Percentiles rank a stretch among this genome's conserved stretches.
Evolutionary conservation across 257 asterid species (phyloP).

Genomic region (Rhazya stricta): DNA sequence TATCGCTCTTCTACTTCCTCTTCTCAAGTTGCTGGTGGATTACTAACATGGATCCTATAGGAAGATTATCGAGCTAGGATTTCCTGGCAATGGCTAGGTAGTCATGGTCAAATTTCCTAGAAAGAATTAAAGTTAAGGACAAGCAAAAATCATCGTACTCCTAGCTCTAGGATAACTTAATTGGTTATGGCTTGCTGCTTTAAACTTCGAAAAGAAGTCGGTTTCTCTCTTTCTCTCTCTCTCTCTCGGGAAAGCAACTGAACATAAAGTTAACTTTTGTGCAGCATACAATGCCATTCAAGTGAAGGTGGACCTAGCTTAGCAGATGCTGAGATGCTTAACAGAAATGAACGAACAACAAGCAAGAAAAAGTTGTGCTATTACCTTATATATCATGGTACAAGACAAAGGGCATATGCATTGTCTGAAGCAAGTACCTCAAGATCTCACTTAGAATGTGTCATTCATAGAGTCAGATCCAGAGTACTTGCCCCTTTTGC

Average conservation of each 20-base stretch:
- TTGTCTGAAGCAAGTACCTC: conserved; percentile 39
- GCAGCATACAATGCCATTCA: background rate
- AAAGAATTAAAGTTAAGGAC: background rate
- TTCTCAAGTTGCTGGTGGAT: background rate
- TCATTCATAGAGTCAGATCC: conserved; percentile 94
- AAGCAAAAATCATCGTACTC: background rate
- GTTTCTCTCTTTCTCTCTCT: background rate
- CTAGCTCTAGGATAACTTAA: background rate
- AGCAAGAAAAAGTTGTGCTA: background rate
- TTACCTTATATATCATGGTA: conserved; percentile 8
- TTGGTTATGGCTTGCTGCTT: conserved; percentile 3
- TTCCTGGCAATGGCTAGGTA: background rate
- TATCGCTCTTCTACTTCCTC: background rate
- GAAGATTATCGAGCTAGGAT: background rate
- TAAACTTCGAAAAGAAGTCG: background rate
- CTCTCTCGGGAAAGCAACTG: background rate
- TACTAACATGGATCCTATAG: background rate
- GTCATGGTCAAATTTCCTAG: conserved; percentile 12
- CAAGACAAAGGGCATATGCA: conserved; percentile 1
- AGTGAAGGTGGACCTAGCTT: background rate
- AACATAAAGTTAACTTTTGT: background rate
- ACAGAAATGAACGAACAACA: background rate
- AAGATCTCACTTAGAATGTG: conserved; percentile 68
- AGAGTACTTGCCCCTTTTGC: conserved; percentile 73
- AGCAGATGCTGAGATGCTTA: background rate